phyloP scores from a whole-genome alignment of 2,329 filamentous ascomycete species.

The Pyrenochaeta sp. region DNA sequence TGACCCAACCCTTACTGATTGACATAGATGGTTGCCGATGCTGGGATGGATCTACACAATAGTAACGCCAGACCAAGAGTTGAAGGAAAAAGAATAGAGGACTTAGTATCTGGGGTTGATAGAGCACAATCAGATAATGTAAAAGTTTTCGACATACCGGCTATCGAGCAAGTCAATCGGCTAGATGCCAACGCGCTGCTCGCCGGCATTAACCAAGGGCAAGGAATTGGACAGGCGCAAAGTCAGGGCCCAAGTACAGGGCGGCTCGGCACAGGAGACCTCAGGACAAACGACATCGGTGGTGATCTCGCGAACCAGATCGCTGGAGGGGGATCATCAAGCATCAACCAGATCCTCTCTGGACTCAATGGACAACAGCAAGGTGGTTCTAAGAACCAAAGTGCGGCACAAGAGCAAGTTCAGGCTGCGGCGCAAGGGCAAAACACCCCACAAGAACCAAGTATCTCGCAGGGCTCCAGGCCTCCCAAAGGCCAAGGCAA shows the following conservation, averaged over 20 bases:
- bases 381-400: constrained; percentile 14
- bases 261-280: constrained; percentile 5
- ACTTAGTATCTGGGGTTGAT: constrained; percentile 34
- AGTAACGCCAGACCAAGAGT: constrained; percentile 29
- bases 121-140: constrained; percentile 19
- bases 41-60: constrained; percentile 35
- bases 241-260: not conserved
- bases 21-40: constrained; percentile 33
- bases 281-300: constrained; percentile 16
- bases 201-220: constrained; percentile 20
- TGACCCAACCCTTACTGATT: constrained; percentile 22
- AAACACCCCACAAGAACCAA: not conserved
- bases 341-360: constrained; percentile 18
- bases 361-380: constrained; percentile 20
- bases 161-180: constrained; percentile 11
- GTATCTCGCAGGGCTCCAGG: too few species aligned
- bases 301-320: constrained; percentile 28
- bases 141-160: constrained; percentile 18
- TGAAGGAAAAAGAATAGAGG: constrained; percentile 33
- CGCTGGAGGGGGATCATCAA: constrained; percentile 20
- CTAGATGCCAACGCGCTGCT: constrained; percentile 29
- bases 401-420: constrained; percentile 8
- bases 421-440: constrained; percentile 10
- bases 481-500: constrained; percentile 4
- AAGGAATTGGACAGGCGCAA: constrained; percentile 12